Evolutionary conservation across 139 green algal species (phyloP).

Genomic region (Edaphochlamys debaryana): DNA sequence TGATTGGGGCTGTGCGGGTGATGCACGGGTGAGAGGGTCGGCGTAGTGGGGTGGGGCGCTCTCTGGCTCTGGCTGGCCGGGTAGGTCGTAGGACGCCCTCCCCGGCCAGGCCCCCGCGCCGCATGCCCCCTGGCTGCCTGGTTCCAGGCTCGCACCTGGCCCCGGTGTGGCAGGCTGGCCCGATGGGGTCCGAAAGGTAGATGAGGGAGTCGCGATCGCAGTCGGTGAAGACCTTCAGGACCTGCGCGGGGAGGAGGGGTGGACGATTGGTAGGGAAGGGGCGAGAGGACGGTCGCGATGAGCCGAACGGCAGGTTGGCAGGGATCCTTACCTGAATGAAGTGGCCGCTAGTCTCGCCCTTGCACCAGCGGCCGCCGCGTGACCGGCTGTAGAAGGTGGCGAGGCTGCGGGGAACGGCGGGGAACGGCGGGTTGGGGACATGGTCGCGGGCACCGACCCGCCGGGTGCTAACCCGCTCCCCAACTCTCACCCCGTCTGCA

Average conservation of each 20-base stretch:
- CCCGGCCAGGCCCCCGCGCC: too few species aligned
- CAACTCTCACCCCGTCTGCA: constrained; percentile 79
- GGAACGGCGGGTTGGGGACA: not conserved
- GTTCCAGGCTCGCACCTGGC: constrained; percentile 49
- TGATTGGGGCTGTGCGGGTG: too few species aligned
- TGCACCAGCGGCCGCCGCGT: constrained; percentile 94
- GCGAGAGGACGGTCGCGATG: too few species aligned
- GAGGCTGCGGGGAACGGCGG: constrained; percentile 59
- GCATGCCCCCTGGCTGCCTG: too few species aligned
- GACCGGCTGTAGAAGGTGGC: constrained; percentile 97
- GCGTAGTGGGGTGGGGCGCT: too few species aligned
- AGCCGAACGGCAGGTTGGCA: too few species aligned
- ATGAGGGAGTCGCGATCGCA: constrained; percentile 97
- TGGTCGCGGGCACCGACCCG: not conserved
- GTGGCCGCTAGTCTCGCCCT: constrained; percentile 95
- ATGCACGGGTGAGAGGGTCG: too few species aligned
- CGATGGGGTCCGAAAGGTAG: constrained; percentile 90
- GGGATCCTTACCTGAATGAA: constrained; percentile 84
- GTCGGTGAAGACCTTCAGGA: constrained; percentile 73
- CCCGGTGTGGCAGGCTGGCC: constrained; percentile 94
- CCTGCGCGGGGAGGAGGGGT: not conserved
- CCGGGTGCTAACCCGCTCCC: not conserved
- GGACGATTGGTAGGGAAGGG: too few species aligned
- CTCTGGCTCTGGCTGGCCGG: too few species aligned
- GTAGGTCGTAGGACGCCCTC: too few species aligned